phyloP scores from a whole-genome alignment of 2,329 filamentous ascomycete species.

The Aspergillus fumigatiaffinis region DNA sequence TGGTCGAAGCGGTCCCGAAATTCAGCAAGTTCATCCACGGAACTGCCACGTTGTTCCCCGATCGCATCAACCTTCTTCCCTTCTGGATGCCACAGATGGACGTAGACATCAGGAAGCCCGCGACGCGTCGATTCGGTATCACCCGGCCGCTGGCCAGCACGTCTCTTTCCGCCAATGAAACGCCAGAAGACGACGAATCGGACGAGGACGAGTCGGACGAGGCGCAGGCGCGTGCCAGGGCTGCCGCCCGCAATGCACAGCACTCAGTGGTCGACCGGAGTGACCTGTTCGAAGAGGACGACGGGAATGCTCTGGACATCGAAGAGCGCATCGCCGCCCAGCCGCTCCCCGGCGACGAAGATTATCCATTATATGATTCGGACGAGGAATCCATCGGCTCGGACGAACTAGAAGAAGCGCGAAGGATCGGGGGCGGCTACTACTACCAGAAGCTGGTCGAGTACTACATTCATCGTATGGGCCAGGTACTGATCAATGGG shows the following conservation, averaged over 20 bases:
- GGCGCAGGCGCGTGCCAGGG: conserved; percentile 1
- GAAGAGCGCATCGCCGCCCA: conserved; percentile 75
- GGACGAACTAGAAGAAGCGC: conserved; percentile 73
- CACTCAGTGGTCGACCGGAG: conserved; percentile 36
- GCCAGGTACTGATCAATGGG: conserved; percentile 41
- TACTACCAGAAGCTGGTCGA: conserved; percentile 64
- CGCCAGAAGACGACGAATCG: conserved; percentile 67
- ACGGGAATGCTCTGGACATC: conserved; percentile 59
- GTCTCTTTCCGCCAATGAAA: conserved; percentile 71
- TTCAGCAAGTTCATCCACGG: conserved; percentile 99
- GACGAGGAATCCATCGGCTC: conserved; percentile 75
- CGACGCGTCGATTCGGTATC: conserved; percentile 85
- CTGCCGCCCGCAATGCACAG: background rate
- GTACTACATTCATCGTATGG: conserved; percentile 48
- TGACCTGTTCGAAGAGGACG: conserved; percentile 46
- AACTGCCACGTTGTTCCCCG: conserved; percentile 79
- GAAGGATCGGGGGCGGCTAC: conserved; percentile 68
- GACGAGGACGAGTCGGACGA: conserved; percentile 55
- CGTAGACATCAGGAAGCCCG: conserved; percentile 91
- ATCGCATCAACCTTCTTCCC: conserved; percentile 81
- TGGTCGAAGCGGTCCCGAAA: conserved; percentile 98
- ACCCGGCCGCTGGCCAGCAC: conserved; percentile 71
- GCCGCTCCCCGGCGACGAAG: conserved; percentile 57
- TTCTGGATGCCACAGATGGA: conserved; percentile 99
- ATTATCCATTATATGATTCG: conserved; percentile 87